phyloP scores from a whole-genome alignment of 495 filamentous ascomycete genomes.

The Penicillium simplicissimum region DNA sequence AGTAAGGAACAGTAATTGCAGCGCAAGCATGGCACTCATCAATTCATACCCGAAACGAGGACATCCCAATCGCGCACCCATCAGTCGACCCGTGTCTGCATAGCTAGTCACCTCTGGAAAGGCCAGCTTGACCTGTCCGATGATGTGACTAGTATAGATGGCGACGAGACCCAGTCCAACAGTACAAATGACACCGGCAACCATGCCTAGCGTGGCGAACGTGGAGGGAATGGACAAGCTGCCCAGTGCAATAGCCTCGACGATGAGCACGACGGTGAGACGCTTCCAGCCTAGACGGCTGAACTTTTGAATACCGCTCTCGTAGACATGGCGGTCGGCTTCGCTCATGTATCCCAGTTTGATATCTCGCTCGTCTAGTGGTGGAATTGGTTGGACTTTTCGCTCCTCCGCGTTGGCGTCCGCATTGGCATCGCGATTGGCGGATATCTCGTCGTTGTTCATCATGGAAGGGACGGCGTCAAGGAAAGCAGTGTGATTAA shows the following conservation, averaged over 20 bases:
- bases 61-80: neutral
- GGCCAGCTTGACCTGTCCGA: neutral
- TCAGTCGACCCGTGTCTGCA: neutral
- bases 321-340: neutral
- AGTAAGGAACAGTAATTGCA: neutral
- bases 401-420: neutral
- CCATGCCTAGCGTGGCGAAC: neutral
- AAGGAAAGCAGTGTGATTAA: neutral
- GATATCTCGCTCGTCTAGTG: neutral
- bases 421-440: neutral
- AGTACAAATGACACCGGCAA: neutral
- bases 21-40: neutral
- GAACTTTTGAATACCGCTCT: neutral
- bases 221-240: neutral
- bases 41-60: neutral
- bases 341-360: slow-evolving; percentile 1
- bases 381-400: neutral
- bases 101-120: neutral
- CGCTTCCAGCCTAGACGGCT: neutral
- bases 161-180: neutral
- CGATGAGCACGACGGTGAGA: neutral
- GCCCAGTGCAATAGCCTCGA: neutral
- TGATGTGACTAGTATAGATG: neutral
- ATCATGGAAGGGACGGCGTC: neutral
- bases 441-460: neutral